Evolutionary conservation across 306 rosid genomes (phyloP).

Genomic region (Cucurbita ficifolia): DNA sequence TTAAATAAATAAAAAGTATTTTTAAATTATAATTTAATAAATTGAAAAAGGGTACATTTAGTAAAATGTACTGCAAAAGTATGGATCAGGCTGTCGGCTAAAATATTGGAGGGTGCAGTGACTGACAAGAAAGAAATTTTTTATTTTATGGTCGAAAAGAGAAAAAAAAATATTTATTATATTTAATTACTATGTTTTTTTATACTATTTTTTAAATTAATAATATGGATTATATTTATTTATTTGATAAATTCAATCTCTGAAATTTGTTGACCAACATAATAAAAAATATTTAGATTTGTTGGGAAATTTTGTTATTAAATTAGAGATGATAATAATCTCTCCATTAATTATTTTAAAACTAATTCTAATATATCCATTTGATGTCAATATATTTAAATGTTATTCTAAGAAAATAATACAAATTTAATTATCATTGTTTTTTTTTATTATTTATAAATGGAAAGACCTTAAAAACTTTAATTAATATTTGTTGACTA

Average conservation of each 20-base stretch:
- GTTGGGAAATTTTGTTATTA: too few species aligned
- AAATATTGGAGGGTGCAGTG: background rate
- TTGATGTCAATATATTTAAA: too few species aligned
- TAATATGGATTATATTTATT: too few species aligned
- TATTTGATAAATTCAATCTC: background rate
- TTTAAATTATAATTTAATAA: background rate
- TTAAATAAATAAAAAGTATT: too few species aligned
- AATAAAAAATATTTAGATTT: too few species aligned
- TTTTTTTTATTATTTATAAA: background rate
- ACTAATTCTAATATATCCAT: too few species aligned
- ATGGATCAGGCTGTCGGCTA: background rate
- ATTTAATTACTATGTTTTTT: background rate
- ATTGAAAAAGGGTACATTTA: background rate
- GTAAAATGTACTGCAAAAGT: background rate
- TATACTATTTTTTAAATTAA: too few species aligned
- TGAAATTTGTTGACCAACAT: background rate
- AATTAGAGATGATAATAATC: too few species aligned
- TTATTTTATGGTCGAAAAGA: background rate
- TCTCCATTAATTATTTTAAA: too few species aligned
- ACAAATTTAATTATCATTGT: background rate
- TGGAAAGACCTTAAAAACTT: background rate
- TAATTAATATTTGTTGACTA: background rate
- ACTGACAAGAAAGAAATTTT: background rate
- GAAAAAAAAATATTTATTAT: background rate
- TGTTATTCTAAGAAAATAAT: background rate